Evolutionary conservation across 805 yeast species (phyloP), one percentile per base, ranked within the genome.

Genomic region (Lipomyces chichibuensis): DNA sequence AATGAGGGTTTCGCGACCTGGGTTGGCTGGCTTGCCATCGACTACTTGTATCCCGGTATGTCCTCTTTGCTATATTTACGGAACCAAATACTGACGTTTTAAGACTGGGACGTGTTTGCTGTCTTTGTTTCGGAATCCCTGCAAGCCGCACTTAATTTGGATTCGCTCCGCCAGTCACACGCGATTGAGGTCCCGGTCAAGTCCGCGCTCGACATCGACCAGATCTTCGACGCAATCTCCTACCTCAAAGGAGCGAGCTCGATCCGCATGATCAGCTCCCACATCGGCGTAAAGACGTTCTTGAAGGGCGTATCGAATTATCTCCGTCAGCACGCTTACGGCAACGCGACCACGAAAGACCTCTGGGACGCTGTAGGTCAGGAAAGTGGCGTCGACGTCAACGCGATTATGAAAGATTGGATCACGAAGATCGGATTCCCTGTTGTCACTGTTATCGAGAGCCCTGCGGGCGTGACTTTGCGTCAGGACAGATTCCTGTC

Each of bases 1-100:
- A 90, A 90, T 76, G 96, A 90, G 80, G 94, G 95, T 57, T 91
- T 90, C 73, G 96, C 96, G 59, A 90, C 96, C 63, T 90, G 94
- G 91, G 89, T 89, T 89, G 90, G 94, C 3, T 90, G 94, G 92
- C 88, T 85, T 75, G 89, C 93, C 9, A 88, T 91, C 77, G 87
- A 90, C 79, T 79, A 87, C 57, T 84, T 89, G 75, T 86, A 85
- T 78, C 95, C 95, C 39, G 39, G 39, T 37, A 37, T 37, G 39
- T 11, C 3, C 39, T 37, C 39, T 13, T 14, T 11, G 39, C 39
- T 37, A 37, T 37, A 37, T 29, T 29, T 11, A 37, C 4, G 5
- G 13, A 11, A 37, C 4, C 37, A 33, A 11, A 37, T 37, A 37
- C 39, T 37, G 39, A 37, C 39, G 17, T 37, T 14, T 11, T 4